Evolutionary conservation across 768 basidiomycete genomes (phyloP).

Genomic region (Boletus rubropictus): DNA sequence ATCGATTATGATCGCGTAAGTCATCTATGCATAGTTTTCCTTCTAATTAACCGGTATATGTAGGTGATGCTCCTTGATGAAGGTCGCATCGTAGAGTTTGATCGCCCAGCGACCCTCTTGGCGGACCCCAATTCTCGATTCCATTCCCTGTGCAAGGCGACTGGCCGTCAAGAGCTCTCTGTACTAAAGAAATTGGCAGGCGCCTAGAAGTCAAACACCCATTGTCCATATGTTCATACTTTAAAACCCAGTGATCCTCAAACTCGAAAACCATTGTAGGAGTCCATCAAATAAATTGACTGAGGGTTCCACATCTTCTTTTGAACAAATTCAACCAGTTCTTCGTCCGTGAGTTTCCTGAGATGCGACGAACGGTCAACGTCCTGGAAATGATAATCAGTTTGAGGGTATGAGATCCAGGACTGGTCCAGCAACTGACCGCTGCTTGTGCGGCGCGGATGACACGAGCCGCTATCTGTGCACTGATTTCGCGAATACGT

Average conservation of each 20-base stretch:
- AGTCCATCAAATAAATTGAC: background rate
- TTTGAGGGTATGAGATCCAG: conserved; percentile 12
- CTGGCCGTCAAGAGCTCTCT: conserved; percentile 66
- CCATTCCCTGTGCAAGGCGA: conserved; percentile 64
- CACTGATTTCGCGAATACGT: conserved; percentile 82
- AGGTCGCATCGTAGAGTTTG: conserved; percentile 75
- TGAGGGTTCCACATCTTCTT: conserved; percentile 71
- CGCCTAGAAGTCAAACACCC: conserved; percentile 1
- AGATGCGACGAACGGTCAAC: conserved; percentile 53
- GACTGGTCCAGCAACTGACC: conserved; percentile 37
- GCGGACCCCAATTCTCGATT: conserved; percentile 55
- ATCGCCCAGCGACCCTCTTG: conserved; percentile 55
- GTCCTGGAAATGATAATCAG: conserved; percentile 31
- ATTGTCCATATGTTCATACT: conserved; percentile 8
- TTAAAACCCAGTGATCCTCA: background rate
- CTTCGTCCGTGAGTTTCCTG: conserved; percentile 49
- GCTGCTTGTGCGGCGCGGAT: conserved; percentile 77
- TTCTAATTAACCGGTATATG: conserved; percentile 1
- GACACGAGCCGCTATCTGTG: conserved; percentile 64
- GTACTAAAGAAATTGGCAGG: conserved; percentile 64
- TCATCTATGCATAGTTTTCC: conserved; percentile 10
- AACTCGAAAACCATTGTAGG: background rate
- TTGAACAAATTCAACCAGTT: conserved; percentile 49
- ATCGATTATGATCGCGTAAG: conserved; percentile 80
- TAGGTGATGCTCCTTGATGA: conserved; percentile 76